Percentiles rank a stretch among this genome's conserved stretches.
Evolutionary conservation across 2,329 filamentous ascomycete species (phyloP).

Genomic region (Beauveria rudraprayagi): DNA sequence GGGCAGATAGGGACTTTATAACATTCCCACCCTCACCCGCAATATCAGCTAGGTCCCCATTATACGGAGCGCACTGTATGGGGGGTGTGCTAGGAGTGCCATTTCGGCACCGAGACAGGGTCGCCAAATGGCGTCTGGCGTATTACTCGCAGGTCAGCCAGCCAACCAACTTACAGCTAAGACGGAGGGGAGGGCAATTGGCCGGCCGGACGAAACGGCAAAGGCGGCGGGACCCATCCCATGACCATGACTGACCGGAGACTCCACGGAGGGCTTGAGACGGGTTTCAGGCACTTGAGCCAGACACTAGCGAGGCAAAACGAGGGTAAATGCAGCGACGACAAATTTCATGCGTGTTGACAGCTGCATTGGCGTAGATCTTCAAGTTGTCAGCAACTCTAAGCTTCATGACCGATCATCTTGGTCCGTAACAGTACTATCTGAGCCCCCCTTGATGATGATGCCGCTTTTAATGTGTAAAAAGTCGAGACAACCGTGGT

Average conservation of each 20-base stretch:
- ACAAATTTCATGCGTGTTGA: neutral
- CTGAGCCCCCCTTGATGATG: neutral
- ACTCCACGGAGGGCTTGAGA: constrained; percentile 8
- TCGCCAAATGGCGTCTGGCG: constrained; percentile 10
- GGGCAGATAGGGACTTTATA: constrained; percentile 6
- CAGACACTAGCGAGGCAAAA: neutral
- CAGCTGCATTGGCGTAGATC: neutral
- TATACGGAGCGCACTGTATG: constrained; percentile 3
- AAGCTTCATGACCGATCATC: neutral
- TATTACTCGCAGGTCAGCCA: constrained; percentile 4
- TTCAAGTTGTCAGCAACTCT: neutral
- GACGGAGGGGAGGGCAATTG: neutral
- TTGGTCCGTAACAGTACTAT: neutral
- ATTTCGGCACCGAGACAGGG: constrained; percentile 3
- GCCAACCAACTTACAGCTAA: neutral
- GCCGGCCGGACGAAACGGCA: constrained; percentile 9
- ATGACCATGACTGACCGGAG: neutral
- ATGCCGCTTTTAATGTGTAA: neutral
- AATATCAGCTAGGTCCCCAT: constrained; percentile 1
- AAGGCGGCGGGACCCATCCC: constrained; percentile 9
- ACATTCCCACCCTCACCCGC: neutral
- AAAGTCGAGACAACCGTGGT: neutral
- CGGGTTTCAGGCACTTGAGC: constrained; percentile 2
- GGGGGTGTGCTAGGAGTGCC: neutral
- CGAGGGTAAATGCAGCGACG: neutral